Evolutionary conservation across 1,284 basidiomycete genomes (phyloP), one percentile per base, ranked within the genome.

Genomic region (Ganoderma leucocontextum): DNA sequence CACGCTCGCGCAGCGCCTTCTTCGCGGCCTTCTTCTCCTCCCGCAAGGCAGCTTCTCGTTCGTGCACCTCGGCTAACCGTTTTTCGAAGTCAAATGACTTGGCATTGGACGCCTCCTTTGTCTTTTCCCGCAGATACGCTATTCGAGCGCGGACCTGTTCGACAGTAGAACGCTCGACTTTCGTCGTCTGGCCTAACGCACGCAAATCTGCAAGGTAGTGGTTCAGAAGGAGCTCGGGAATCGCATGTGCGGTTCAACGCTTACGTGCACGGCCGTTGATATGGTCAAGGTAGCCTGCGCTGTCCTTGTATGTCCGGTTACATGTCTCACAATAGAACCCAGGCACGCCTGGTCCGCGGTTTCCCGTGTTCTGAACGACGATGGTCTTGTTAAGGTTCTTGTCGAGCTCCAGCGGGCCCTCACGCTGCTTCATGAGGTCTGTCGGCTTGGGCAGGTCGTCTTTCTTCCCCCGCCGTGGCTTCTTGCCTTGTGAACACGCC

Each of bases 81-180:
- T 92, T 84, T 75, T 96, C 92, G 80, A 99, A 99, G 81, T 99
- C 97, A 77, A 92, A 99, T 29, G 90, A 88, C 78, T 97, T 96
- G 0, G 94, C 92, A 35, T 86, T 85, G 0, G 95, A 90, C 9
- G 90, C 90, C 59, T 92, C 91, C 70, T 90, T 91, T 4, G 95
- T 95, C 79, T 91, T 91, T 79, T 95, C 95, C 29, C 96, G 90
- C n/a, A 99, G 84, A 55, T 88, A 83, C 0, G 94, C 94, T 81
- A 99, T 97, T 70, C 94, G 91, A 10, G 90, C 91, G 61, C 95
- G 91, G 49, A 99, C 98, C 82, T 99, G 95, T 70, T 93, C 90
- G 22, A 99, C 82, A 0, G 96, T 97, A 2, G 96, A 98, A 25
- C 96, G 89, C 73, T 91, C 92, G 65, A 98, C 88, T 70, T 92